These are phyloP conservation scores for Wickerhamomyces chaumierensis DNA, from an alignment of 805 yeast genomes.

Conservation along the genomic window DNA sequence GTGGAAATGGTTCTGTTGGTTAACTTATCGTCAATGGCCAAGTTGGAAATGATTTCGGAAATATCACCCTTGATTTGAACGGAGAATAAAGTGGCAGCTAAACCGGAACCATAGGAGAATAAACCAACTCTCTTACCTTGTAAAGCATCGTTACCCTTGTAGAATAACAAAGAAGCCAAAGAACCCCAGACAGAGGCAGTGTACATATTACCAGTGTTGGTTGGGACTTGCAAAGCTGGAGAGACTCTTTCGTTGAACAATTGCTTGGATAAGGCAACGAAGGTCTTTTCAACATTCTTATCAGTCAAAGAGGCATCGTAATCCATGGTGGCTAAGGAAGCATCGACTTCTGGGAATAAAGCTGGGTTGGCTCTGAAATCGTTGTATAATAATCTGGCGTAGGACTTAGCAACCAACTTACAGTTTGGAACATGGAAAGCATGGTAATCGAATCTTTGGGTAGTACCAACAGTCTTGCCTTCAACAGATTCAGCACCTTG, in stretches of 20 bases:
- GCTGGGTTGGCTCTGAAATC: constrained; percentile 70
- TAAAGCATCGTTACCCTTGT: constrained; percentile 61
- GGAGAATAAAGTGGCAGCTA: constrained; percentile 84
- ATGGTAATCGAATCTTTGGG: constrained; percentile 75
- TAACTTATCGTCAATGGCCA: constrained; percentile 61
- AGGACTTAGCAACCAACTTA: constrained; percentile 86
- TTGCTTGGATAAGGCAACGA: constrained; percentile 64
- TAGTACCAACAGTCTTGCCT: constrained; percentile 51
- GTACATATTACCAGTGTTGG: constrained; percentile 97
- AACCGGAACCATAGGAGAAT: constrained; percentile 97
- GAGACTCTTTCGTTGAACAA: constrained; percentile 55
- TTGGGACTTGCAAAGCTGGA: constrained; percentile 79
- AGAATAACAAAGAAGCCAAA: constrained; percentile 68
- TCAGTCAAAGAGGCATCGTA: constrained; percentile 76
- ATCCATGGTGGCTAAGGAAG: constrained; percentile 35
- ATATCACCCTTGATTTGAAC: constrained; percentile 75
- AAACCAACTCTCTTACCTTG: constrained; percentile 81
- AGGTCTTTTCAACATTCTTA: constrained; percentile 74
- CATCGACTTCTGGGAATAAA: constrained; percentile 49
- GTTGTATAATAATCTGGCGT: constrained; percentile 82
- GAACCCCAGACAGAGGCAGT: constrained; percentile 90
- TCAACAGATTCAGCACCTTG: constrained; percentile 34
- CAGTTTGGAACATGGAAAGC: constrained; percentile 98
- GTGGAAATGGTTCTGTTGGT: constrained; percentile 51
- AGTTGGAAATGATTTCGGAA: constrained; percentile 45